A percentile compares a stretch with the other conserved stretches of the same genome.
phyloP scores from a whole-genome alignment of 2,329 filamentous ascomycete species.

The Exophiala mesophila region DNA sequence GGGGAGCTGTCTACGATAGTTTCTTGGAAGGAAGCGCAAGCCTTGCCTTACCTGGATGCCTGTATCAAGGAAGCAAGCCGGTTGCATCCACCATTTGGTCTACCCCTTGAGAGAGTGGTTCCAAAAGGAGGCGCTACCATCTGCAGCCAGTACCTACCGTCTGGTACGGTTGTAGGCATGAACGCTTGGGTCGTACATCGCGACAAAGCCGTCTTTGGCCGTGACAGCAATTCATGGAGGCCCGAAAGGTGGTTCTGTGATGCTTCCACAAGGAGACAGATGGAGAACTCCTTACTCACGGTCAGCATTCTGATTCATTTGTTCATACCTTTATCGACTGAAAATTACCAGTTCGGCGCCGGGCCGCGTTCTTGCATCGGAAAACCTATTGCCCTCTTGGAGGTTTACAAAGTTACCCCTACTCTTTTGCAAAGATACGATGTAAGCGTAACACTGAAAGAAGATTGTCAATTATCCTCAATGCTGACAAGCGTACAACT shows the following conservation, averaged over 20 bases:
- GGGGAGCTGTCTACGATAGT: constrained; percentile 14
- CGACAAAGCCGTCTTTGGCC: constrained; percentile 35
- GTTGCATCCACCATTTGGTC: constrained; percentile 26
- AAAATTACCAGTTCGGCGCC: constrained; percentile 50
- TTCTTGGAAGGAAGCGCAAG: constrained; percentile 15
- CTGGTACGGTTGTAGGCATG: constrained; percentile 21
- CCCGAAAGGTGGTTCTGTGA: constrained; percentile 67
- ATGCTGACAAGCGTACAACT: too few relatives aligned
- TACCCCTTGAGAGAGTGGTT: constrained; percentile 27
- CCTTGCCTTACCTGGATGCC: constrained; percentile 20
- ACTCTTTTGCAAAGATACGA: constrained; percentile 18
- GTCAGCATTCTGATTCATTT: neutral
- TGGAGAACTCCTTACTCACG: constrained; percentile 37
- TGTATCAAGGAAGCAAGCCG: constrained; percentile 22
- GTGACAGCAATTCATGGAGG: constrained; percentile 59
- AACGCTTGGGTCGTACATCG: constrained; percentile 20
- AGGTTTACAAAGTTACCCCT: constrained; percentile 28
- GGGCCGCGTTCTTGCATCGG: constrained; percentile 42
- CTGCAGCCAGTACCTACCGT: constrained; percentile 18
- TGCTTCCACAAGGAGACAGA: constrained; percentile 45
- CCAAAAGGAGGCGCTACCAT: constrained; percentile 20
- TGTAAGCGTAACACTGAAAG: too few relatives aligned
- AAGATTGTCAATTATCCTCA: too few relatives aligned
- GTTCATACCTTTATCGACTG: neutral
- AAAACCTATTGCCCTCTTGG: constrained; percentile 25